Evolutionary conservation across 1,284 basidiomycete species (phyloP), one percentile per base, ranked within the genome.

Genomic region (Rhodotorula mucilaginosa): DNA sequence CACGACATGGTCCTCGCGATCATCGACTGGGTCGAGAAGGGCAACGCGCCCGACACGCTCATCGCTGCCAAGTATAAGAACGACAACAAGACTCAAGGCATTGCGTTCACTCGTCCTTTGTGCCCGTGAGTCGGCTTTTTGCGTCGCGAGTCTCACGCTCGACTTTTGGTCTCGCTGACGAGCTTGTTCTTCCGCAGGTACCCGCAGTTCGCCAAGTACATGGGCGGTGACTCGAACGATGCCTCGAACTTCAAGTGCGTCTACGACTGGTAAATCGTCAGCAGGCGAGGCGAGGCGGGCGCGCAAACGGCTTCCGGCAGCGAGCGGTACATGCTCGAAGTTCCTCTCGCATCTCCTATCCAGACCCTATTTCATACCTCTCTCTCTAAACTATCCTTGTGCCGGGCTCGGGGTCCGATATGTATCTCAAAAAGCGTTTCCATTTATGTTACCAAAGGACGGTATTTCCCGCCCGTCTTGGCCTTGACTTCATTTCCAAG

Each of bases 11-110:
- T 75, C 31, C 62, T 67, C 56, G 68, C 75, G n/a, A 39, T 73
- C 23, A 63, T 74, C n/a, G 66, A 72, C n/a, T 76, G 75, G 75
- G 59, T 67, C n/a, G 75, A 76, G 61, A 68, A 74, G 18, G 75
- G 71, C 48, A 54, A 54, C 26, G 68, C 69, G 15, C 75, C 75
- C 13, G 56, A 70, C 6, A n/a, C 31, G 26, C 15, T 76, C 65
- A 67, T 76, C 34, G 65, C 60, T 4, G 59, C 58, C 34, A 60
- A 65, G 34, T 76, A 72, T 63, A 47, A 51, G 57, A 26, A 61
- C 58, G 54, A 59, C 58, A 52, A 74, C 56, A 61, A 52, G 34
- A 21, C 46, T 0, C n/a, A 58, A 15, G 72, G 72, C 4, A 26
- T 67, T n/a, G 26, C 46, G n/a, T 71, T 71, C 46, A 57, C 64